These are phyloP conservation scores for Diddensiella caesifluorescens DNA, from an alignment of 805 yeast species.

Conservation along the genomic window DNA sequence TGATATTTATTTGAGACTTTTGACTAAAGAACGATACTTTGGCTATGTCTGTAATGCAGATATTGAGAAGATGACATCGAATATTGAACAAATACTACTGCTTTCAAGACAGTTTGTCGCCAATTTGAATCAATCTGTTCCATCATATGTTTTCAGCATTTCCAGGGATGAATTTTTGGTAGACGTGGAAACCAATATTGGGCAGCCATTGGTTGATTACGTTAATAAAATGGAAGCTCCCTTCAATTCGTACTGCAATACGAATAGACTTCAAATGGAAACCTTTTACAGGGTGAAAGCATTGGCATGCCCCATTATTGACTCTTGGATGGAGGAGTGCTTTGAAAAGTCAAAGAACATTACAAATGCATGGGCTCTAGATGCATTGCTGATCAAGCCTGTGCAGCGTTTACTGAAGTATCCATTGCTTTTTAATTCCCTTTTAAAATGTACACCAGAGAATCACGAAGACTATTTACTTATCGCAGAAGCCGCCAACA, in stretches of 20 bases:
- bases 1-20: constrained; percentile 28
- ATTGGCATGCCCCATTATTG: constrained; percentile 25
- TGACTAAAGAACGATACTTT: constrained; percentile 20
- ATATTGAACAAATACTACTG: constrained; percentile 31
- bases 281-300: constrained; percentile 23
- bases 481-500: constrained; percentile 20
- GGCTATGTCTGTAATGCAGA: constrained; percentile 28
- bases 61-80: constrained; percentile 28
- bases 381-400: constrained; percentile 40
- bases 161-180: constrained; percentile 14
- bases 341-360: constrained; percentile 23
- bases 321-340: constrained; percentile 34
- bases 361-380: constrained; percentile 39
- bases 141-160: constrained; percentile 24
- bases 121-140: constrained; percentile 26
- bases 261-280: constrained; percentile 28
- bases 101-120: constrained; percentile 30
- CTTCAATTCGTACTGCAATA: constrained; percentile 32
- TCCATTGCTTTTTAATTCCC: constrained; percentile 34
- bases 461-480: constrained; percentile 44
- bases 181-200: constrained; percentile 29
- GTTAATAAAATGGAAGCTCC: constrained; percentile 30
- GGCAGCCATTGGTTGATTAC: constrained; percentile 28
- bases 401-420: constrained; percentile 42
- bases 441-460: constrained; percentile 30